These are phyloP conservation scores for Sutorius australiensis DNA, from an alignment of 768 basidiomycete species.

Conservation along the genomic window DNA sequence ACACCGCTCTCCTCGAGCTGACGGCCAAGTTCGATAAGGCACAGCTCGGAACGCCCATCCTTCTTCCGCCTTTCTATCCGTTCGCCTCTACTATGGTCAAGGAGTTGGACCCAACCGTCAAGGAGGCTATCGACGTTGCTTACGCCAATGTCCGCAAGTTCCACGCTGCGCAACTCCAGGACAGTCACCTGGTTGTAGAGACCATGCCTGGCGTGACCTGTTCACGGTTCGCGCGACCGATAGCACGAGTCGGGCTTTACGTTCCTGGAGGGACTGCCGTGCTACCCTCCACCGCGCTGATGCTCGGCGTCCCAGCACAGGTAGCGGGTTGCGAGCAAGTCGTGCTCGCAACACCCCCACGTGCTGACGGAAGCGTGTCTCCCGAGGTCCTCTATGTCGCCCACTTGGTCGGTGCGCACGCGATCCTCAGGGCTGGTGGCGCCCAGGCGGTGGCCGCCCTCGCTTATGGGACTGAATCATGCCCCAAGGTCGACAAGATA, in stretches of 20 bases:
- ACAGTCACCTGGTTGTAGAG: conserved; percentile 72
- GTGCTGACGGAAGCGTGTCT: conserved; percentile 87
- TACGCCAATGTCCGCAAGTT: conserved; percentile 91
- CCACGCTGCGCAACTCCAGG: conserved; percentile 83
- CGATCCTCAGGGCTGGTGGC: conserved; percentile 91
- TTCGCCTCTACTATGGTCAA: conserved; percentile 48
- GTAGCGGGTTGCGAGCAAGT: conserved; percentile 93
- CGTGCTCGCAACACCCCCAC: conserved; percentile 94
- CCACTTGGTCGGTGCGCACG: conserved; percentile 82
- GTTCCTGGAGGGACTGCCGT: conserved; percentile 97
- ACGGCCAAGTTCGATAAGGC: conserved; percentile 94
- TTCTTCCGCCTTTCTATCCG: conserved; percentile 71
- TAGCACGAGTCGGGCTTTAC: conserved; percentile 93
- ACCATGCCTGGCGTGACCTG: conserved; percentile 99
- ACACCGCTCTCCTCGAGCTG: conserved; percentile 79
- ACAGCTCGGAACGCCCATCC: conserved; percentile 59
- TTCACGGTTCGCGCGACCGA: conserved; percentile 91
- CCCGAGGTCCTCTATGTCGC: conserved; percentile 99
- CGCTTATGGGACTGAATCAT: conserved; percentile 93
- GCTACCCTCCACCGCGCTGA: conserved; percentile 93
- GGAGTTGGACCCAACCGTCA: conserved; percentile 58
- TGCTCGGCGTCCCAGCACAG: conserved; percentile 97
- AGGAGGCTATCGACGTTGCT: conserved; percentile 81
- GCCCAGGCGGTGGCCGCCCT: conserved; percentile 95
- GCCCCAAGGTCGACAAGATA: conserved; percentile 98